A percentile compares a stretch with the other conserved stretches of the same genome.
phyloP scores from a whole-genome alignment of 129 eudicot species.

The Daucus carota region DNA sequence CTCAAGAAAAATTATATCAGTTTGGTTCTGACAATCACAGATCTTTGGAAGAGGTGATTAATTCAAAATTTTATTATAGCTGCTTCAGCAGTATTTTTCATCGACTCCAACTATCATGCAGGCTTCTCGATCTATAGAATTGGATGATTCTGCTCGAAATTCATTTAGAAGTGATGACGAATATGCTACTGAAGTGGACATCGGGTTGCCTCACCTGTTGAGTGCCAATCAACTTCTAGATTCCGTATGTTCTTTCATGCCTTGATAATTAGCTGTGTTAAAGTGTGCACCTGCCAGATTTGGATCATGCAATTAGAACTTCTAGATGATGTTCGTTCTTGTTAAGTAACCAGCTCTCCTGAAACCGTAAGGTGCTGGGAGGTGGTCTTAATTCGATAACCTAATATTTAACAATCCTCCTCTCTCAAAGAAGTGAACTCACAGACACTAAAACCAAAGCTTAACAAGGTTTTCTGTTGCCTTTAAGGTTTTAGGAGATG shows the following conservation, averaged over 20 bases:
- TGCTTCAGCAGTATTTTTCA: neutral
- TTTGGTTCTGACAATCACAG: conserved; percentile 18
- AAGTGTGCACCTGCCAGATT: neutral
- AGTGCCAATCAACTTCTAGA: conserved; percentile 81
- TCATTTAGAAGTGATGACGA: conserved; percentile 26
- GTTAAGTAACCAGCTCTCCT: neutral
- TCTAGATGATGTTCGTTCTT: too few species aligned
- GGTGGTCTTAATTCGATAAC: too few species aligned
- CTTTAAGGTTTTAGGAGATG: neutral
- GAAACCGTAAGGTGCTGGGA: neutral
- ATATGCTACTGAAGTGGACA: conserved; percentile 25
- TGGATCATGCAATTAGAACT: neutral
- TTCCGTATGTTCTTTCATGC: conserved; percentile 54
- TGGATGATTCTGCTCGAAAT: conserved; percentile 47
- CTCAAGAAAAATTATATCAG: conserved; percentile 20
- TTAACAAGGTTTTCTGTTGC: neutral
- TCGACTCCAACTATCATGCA: conserved; percentile 18
- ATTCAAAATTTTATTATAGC: conserved; percentile 6
- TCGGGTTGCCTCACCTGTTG: conserved; percentile 40
- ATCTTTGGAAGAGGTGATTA: conserved; percentile 49
- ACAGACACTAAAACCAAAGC: neutral
- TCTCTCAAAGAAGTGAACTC: neutral
- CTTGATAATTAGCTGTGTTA: neutral
- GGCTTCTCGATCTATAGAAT: conserved; percentile 34
- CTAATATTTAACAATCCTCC: too few species aligned